These are phyloP conservation scores for Poteriospumella lacustris DNA, from an alignment of 108 stramenopile species.

Conservation along the genomic window DNA sequence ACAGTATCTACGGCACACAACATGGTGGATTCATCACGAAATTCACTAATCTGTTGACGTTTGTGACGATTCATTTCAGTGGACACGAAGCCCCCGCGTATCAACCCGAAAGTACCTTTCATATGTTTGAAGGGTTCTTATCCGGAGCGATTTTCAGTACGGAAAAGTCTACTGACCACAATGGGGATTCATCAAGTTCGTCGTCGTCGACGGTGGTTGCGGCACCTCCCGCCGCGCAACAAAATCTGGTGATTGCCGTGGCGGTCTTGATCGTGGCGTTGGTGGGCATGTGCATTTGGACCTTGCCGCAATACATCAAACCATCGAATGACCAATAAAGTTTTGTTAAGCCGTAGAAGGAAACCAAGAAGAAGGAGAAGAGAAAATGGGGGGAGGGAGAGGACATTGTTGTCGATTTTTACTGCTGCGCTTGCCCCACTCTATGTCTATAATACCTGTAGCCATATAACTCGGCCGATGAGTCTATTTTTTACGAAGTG, in stretches of 20 bases:
- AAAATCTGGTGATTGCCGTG: too few species aligned
- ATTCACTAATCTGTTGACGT: not conserved
- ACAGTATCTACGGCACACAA: not conserved
- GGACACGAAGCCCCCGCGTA: conserved; percentile 11
- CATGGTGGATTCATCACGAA: not conserved
- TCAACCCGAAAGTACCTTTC: not conserved
- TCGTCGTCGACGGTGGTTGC: too few species aligned
- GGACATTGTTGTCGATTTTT: not conserved
- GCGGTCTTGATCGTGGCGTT: too few species aligned
- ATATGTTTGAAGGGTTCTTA: not conserved
- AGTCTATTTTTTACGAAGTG: not conserved
- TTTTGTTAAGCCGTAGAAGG: not conserved
- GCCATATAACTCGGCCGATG: not conserved
- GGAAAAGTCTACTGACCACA: not conserved
- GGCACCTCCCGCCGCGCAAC: too few species aligned
- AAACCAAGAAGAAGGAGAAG: not conserved
- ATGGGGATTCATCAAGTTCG: too few species aligned
- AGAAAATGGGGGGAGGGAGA: not conserved
- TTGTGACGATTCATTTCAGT: not conserved
- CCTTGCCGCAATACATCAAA: too few species aligned
- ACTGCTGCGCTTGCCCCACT: not conserved
- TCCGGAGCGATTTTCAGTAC: not conserved
- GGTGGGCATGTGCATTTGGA: too few species aligned
- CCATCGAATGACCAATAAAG: too few species aligned
- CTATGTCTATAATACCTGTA: not conserved